Conservation (phyloP, 2,329 filamentous ascomycete species). For the Aspergillus sergii region DNA sequence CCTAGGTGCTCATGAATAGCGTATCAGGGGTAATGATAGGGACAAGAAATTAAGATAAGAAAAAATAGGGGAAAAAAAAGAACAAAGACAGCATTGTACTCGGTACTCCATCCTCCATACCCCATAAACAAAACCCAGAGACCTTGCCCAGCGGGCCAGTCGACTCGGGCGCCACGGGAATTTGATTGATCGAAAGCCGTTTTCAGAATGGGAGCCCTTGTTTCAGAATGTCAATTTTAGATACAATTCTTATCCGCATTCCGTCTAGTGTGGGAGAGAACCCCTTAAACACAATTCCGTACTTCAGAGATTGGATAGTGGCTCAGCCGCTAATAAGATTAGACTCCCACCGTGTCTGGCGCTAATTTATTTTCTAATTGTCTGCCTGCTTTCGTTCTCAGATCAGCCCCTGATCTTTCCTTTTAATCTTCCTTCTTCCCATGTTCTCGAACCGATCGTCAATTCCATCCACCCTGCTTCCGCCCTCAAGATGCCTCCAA, state of each 20-base stretch:
- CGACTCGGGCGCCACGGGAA: not conserved
- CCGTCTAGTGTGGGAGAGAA: not conserved
- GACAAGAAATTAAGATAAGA: not conserved
- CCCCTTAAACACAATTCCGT: not conserved
- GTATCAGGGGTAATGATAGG: too few relatives aligned
- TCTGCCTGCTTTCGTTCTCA: not conserved
- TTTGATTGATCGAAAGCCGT: not conserved
- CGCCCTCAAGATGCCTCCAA: not conserved
- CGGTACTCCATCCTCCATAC: too few relatives aligned
- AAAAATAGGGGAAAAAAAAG: not conserved
- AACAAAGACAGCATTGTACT: too few relatives aligned
- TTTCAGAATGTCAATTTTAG: slow-evolving; percentile 3
- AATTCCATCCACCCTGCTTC: not conserved
- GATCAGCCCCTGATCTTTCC: slow-evolving; percentile 7
- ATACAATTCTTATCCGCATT: not conserved
- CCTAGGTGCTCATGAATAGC: too few relatives aligned
- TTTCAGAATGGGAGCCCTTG: not conserved
- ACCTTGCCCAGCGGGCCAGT: not conserved
- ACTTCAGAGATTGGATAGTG: not conserved
- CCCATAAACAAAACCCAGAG: not conserved
- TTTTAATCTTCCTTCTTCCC: slow-evolving; percentile 5
- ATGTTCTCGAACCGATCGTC: slow-evolving; percentile 5
- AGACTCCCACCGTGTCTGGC: not conserved
- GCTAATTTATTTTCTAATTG: not conserved
- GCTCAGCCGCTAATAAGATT: not conserved